Evolutionary conservation across 140 eudicot species (phyloP).

Genomic region (Erigeron philadelphicus): DNA sequence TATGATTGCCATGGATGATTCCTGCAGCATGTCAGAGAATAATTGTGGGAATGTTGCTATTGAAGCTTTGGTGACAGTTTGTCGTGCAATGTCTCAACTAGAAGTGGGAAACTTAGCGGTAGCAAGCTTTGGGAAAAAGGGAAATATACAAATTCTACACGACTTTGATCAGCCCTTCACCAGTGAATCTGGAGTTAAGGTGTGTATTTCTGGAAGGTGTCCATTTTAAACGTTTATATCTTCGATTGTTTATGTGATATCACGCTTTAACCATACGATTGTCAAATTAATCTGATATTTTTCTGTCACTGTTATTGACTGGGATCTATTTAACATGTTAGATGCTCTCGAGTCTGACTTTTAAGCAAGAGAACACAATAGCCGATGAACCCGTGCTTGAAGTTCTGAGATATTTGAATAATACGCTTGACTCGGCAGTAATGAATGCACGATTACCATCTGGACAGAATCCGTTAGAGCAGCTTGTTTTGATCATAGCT

Average conservation of each 20-base stretch:
- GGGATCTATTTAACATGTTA: conserved; percentile 28
- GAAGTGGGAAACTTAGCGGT: conserved; percentile 95
- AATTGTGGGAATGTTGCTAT: conserved; percentile 77
- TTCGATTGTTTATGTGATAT: no score
- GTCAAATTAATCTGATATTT: background rate
- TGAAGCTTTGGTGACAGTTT: conserved; percentile 94
- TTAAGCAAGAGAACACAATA: conserved; percentile 84
- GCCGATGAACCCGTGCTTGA: conserved; percentile 89
- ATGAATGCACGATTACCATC: conserved; percentile 72
- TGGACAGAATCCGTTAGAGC: conserved; percentile 84
- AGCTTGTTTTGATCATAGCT: conserved; percentile 88
- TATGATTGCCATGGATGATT: conserved; percentile 88
- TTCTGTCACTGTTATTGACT: conserved; percentile 1
- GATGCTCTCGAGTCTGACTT: conserved; percentile 94
- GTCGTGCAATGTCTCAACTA: conserved; percentile 95
- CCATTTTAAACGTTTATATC: no score
- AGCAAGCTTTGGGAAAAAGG: conserved; percentile 80
- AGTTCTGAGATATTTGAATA: conserved; percentile 58
- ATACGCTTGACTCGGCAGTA: conserved; percentile 70
- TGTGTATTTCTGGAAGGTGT: conserved; percentile 22
- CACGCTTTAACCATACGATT: no score
- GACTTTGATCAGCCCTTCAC: conserved; percentile 86
- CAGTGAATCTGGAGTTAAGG: conserved; percentile 82
- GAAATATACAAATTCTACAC: conserved; percentile 70
- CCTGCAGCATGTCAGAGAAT: conserved; percentile 89